Percentiles rank a stretch among this genome's conserved stretches.
These are phyloP conservation scores for Boletus tomentosulus DNA, from an alignment of 768 basidiomycete species.

Conservation along the genomic window DNA sequence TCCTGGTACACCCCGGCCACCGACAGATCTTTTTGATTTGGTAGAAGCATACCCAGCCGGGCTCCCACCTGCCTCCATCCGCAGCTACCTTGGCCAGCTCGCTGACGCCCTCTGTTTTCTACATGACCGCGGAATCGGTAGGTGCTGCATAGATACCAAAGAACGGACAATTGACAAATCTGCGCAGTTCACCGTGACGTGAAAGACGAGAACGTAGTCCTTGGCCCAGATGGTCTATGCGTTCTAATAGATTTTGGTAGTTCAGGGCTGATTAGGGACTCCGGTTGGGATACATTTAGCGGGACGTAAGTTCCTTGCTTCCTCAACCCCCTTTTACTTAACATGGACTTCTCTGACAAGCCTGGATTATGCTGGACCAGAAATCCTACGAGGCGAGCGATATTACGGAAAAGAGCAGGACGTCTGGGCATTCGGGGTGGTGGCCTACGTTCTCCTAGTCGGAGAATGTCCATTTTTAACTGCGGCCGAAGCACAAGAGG, in stretches of 20 bases:
- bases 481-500: constrained; percentile 86
- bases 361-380: constrained; percentile 92
- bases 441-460: constrained; percentile 89
- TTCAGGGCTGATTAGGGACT: constrained; percentile 77
- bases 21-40: constrained; percentile 89
- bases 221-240: constrained; percentile 75
- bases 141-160: constrained; percentile 20
- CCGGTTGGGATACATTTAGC: constrained; percentile 89
- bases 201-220: constrained; percentile 95
- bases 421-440: constrained; percentile 97
- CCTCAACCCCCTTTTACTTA: constrained; percentile 3
- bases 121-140: constrained; percentile 88
- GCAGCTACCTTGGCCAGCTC: constrained; percentile 89
- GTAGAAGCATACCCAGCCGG: constrained; percentile 89
- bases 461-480: constrained; percentile 93
- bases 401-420: constrained; percentile 97
- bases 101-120: constrained; percentile 88
- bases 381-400: constrained; percentile 90
- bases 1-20: constrained; percentile 50
- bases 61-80: constrained; percentile 65
- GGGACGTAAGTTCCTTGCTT: constrained; percentile 66
- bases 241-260: constrained; percentile 98
- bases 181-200: constrained; percentile 87
- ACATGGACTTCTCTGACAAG: constrained; percentile 34
- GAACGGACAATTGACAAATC: constrained; percentile 9